phyloP scores from a whole-genome alignment of 2,329 filamentous ascomycete genomes.

The Colletotrichum sp. region DNA sequence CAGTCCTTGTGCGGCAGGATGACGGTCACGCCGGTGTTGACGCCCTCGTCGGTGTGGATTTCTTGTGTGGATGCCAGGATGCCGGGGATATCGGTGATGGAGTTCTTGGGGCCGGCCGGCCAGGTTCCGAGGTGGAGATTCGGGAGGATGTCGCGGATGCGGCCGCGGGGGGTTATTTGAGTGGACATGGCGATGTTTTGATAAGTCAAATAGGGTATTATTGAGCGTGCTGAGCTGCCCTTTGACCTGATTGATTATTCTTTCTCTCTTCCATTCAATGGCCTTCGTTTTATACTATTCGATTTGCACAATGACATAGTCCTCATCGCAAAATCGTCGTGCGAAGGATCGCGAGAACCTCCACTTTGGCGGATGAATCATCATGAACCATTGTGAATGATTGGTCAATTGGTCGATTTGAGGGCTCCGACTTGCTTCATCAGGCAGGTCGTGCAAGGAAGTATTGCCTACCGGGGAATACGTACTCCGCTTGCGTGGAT shows the following conservation, averaged over 20 bases:
- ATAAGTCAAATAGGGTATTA: neutral
- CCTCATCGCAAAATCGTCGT: neutral
- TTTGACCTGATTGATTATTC: neutral
- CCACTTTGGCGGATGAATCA: neutral
- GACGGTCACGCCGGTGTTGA: constrained; percentile 56
- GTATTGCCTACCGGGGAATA: neutral
- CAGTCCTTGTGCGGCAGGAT: constrained; percentile 51
- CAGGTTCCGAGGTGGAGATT: constrained; percentile 47
- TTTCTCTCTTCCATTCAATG: neutral
- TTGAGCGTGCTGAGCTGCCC: neutral
- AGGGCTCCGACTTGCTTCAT: neutral
- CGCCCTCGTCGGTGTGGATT: constrained; percentile 37
- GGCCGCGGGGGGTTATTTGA: constrained; percentile 24
- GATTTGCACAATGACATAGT: neutral
- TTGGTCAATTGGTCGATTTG: neutral
- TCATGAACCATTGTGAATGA: neutral
- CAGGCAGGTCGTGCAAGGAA: neutral
- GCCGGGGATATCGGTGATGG: constrained; percentile 55
- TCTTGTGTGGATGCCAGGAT: constrained; percentile 52
- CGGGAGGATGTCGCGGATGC: constrained; percentile 50
- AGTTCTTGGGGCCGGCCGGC: constrained; percentile 50
- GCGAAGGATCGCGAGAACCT: neutral
- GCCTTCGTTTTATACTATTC: neutral
- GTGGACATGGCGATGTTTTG: neutral
- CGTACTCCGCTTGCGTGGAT: neutral